phyloP scores from a whole-genome alignment of 345 rosid genomes.

The Gossypium herbaceum region DNA sequence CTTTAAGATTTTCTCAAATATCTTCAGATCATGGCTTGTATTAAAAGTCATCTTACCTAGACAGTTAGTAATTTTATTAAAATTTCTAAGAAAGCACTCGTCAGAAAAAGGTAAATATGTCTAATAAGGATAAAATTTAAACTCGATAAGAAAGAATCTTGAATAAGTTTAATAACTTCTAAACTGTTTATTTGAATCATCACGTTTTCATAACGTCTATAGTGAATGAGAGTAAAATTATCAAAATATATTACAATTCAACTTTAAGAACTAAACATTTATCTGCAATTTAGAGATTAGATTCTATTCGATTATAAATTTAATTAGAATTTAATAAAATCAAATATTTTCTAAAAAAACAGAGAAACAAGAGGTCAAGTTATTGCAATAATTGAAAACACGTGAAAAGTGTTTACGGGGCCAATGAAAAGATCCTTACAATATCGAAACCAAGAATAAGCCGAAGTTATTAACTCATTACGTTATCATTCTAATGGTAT shows the following conservation, averaged over 20 bases:
- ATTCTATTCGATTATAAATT: too few species aligned
- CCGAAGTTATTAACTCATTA: too few species aligned
- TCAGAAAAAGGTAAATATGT: fast-evolving
- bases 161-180: fast-evolving
- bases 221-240: fast-evolving
- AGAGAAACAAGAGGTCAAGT: constrained; percentile 6
- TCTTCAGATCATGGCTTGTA: too few species aligned
- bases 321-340: too few species aligned
- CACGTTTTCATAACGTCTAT: too few species aligned
- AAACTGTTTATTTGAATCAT: too few species aligned
- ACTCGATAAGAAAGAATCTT: fast-evolving
- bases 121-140: fast-evolving
- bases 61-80: too few species aligned
- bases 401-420: constrained; percentile 20
- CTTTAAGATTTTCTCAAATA: too few species aligned
- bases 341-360: neutral
- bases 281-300: too few species aligned
- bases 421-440: neutral
- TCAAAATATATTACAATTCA: too few species aligned
- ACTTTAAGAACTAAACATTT: too few species aligned
- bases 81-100: fast-evolving
- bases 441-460: too few species aligned
- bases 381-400: constrained; percentile 27
- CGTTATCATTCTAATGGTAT: neutral
- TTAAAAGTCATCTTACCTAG: fast-evolving